Evolutionary conservation across 2,329 filamentous ascomycete genomes (phyloP).

Genomic region (Fusarium stilboides): DNA sequence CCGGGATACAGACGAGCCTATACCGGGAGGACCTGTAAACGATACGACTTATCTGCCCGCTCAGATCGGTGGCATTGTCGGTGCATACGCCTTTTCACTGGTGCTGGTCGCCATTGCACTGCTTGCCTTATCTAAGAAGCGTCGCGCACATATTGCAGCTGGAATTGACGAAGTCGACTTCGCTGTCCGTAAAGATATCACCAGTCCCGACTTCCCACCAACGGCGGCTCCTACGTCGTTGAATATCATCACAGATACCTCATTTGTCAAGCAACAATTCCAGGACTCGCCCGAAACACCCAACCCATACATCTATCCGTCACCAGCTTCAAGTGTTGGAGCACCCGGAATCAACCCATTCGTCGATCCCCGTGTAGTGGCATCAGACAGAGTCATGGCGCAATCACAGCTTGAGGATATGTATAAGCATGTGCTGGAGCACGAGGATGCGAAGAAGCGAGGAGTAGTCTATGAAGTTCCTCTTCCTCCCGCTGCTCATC

Average conservation of each 20-base stretch:
- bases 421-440: slow-evolving; percentile 92
- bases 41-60: slow-evolving; percentile 79
- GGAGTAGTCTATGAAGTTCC: slow-evolving; percentile 66
- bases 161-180: slow-evolving; percentile 68
- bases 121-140: slow-evolving; percentile 71
- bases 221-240: slow-evolving; percentile 29
- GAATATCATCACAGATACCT: slow-evolving; percentile 42
- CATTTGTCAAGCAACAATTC: slow-evolving; percentile 63
- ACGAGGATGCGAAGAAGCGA: slow-evolving; percentile 78
- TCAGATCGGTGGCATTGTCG: slow-evolving; percentile 87
- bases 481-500: slow-evolving; percentile 51
- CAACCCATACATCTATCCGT: slow-evolving; percentile 63
- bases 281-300: slow-evolving; percentile 56
- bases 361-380: slow-evolving; percentile 84
- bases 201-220: slow-evolving; percentile 44
- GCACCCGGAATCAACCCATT: slow-evolving; percentile 74
- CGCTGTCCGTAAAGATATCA: slow-evolving; percentile 49
- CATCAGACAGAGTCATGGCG: slow-evolving; percentile 80
- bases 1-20: slow-evolving; percentile 68
- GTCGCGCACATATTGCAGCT: slow-evolving; percentile 66
- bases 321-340: slow-evolving; percentile 63
- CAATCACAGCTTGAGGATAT: slow-evolving; percentile 90
- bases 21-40: slow-evolving; percentile 71
- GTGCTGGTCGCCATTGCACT: slow-evolving; percentile 79
- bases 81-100: slow-evolving; percentile 84